Evolutionary conservation across 2,329 filamentous ascomycete genomes (phyloP), one percentile per base, ranked within the genome.

Genomic region (Trichoderma simmonsii): DNA sequence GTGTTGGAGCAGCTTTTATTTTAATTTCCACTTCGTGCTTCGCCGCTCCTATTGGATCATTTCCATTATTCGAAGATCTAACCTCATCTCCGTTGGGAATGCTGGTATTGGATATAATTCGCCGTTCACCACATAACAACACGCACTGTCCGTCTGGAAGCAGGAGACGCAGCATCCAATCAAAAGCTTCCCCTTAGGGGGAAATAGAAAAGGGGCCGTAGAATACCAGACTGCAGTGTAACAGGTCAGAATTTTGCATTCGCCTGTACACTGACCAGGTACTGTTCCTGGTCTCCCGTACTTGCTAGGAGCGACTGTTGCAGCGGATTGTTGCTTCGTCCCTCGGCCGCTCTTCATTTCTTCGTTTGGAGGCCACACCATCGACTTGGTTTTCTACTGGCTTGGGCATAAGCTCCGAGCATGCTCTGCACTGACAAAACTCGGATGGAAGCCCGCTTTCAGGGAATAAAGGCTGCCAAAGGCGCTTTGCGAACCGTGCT

Each of bases 401-500:
- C 56, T 43, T 59, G 59, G 54, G 36, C 26, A 69, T 34, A 56
- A 60, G 24, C 4, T 48, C n/a, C 56, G 26, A 60, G 39, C 28
- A 51, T 30, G 28, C 26, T 26, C 15, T 28, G 28, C 7, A 34
- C 56, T 24, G 36, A 32, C 28, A 26, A 21, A 61, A 28, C 36
- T 43, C 36, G 34, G 28, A 69, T 69, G 56, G 56, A 24, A 28
- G 36, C 3, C 36, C n/a, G 36, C 48, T 6, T 61, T 24, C 21
- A 61, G 39, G 26, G 34, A 48, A 48, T n/a, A 26, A 51, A 14
- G 15, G 1, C 36, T 69, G 36, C 26, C 54, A 65, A 7, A 34
- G 66, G 56, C 66, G 8, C n/a, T 18, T 51, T 51, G 56, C 21
- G 66, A 69, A 61, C 56, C 66, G 66, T 69, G 66, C 66, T 61